Evolutionary conservation across 139 green algal genomes (phyloP), one percentile per base, ranked within the genome.

Genomic region (Trebouxia sp.): DNA sequence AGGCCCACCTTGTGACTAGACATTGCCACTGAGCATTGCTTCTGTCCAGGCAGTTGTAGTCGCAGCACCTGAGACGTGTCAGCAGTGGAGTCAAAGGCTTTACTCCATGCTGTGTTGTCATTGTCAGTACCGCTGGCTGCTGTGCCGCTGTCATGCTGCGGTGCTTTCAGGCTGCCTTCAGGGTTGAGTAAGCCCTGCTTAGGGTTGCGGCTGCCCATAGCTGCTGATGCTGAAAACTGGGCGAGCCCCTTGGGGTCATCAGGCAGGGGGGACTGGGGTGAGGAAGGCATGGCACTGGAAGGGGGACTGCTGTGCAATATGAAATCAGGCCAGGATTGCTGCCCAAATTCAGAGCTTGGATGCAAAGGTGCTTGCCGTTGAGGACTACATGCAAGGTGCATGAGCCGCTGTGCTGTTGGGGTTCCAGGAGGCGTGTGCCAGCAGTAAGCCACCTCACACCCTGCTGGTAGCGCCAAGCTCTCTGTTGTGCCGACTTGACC

Each of bases 401-500:
- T 43, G 43, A 53, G 62, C 8, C 65, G 58, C 35, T 38, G 17
- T 32, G 79, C 79, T 42, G 22, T 47, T 28, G 30, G 32, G 14
- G 22, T 37, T 8, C 15, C 65, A 43, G 78, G 78, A 9, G 41
- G 6, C 14, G 62, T 39, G 65, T 53, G 43, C 78, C 78, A 82
- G 15, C 37, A 42, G 42, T 82, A 82, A 11, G 56, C n/a, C 41
- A 76, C 7, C 14, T 56, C 17, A 6, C n/a, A 26, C 5, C 41
- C 20, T 22, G 51, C 37, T 45, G 39, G 38, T 53, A 81, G 22
- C 0, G 43, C 69, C 47, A 83, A 38, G 0, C 26, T 22, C 77
- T 81, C 51, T 14, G 55, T 81, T 9, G 65, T 65, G 38, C 81
- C 74, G 10, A 77, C 37, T 76, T 89, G 85, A 37, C 79, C 30